Evolutionary conservation across 2,329 filamentous ascomycete genomes (phyloP).

Genomic region (Didymella sp.): DNA sequence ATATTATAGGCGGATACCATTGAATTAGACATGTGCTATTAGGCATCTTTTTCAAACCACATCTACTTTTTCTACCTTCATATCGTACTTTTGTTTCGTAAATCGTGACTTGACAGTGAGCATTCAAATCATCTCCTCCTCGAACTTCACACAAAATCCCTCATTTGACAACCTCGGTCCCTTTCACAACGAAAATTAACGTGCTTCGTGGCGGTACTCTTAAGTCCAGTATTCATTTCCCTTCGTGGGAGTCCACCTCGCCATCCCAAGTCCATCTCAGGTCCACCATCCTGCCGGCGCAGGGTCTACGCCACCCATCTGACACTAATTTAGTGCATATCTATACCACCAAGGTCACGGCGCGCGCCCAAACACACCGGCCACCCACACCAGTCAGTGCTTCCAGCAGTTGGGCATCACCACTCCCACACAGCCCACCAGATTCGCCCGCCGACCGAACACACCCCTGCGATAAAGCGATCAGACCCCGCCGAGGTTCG

Average conservation of each 20-base stretch:
- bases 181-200: neutral
- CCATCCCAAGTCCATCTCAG: neutral
- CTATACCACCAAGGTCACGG: neutral
- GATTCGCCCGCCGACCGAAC: neutral
- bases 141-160: neutral
- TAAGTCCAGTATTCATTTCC: neutral
- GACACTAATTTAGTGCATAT: slow-evolving; percentile 12
- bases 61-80: no score
- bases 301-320: slow-evolving; percentile 6
- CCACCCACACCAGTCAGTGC: slow-evolving; percentile 1
- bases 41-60: neutral
- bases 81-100: neutral
- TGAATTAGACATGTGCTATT: slow-evolving; percentile 2
- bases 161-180: neutral
- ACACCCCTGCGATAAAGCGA: neutral
- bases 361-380: neutral
- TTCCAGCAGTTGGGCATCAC: slow-evolving; percentile 1
- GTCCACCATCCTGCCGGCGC: neutral
- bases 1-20: neutral
- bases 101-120: neutral
- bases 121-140: neutral
- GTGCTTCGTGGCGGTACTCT: no score
- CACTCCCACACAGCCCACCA: neutral
- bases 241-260: neutral
- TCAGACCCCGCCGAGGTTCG: neutral